Evolutionary conservation across 1,139 yeast species (phyloP), one percentile per base, ranked within the genome.

Genomic region (Suhomyces kunorum): DNA sequence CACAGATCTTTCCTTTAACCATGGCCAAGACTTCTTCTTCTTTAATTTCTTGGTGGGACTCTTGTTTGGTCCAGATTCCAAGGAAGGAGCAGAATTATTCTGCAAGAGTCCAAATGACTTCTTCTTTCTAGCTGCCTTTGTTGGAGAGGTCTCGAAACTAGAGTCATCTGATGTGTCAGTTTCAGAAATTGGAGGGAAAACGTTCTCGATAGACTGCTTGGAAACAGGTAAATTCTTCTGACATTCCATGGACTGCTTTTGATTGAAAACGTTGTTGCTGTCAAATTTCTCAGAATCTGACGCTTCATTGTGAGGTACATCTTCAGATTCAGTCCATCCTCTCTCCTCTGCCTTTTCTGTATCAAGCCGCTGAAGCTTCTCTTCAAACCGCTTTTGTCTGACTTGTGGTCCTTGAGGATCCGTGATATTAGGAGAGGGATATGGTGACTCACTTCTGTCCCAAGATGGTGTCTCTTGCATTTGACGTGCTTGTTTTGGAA

Each of bases 1-100:
- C 1, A 56, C 51, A 1, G 68, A 59, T 41, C 70, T 58, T 23
- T 67, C 74, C 40, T 65, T 65, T 34, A 67, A 50, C 74, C 74
- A 69, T 11, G 63, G 61, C 74, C 73, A 68, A 7, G 69, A 64
- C 47, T 63, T 64, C 52, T 68, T 68, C 57, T 64, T 66, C 47
- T 61, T 63, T 42, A 61, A 49, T 31, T 51, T 53, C 44, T 60
- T 62, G 16, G 43, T 43, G 2, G 53, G 47, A 15, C 50, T 49
- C 28, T 36, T 38, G 19, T 42, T 37, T 5, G 41, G 22, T 8
- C 23, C 39, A 3, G 43, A 36, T n/a, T 40, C 46, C 9, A 37
- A 23, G 15, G 30, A 28, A 7, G 35, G 19, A 12, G 13, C 9
- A 2, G 40, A 29, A 32, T 46, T 42, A 43, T 51, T 52, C 8